A percentile compares a stretch with the other conserved stretches of the same genome.
phyloP scores from a whole-genome alignment of 108 stramenopile species.

The Schizochytrium sp. region DNA sequence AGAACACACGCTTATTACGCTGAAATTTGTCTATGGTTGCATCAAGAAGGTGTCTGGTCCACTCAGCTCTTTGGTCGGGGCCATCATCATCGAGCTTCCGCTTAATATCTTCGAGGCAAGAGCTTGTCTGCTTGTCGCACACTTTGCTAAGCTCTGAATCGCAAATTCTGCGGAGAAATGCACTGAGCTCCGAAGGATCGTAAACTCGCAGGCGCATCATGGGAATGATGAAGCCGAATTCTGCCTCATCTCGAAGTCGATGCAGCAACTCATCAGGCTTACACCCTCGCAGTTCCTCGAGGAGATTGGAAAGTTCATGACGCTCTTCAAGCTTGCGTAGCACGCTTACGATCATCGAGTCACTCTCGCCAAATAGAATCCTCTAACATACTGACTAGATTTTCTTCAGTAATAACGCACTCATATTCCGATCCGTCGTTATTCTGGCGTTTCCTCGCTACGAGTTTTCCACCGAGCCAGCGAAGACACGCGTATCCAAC shows the following conservation, averaged over 20 bases:
- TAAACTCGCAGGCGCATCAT: constrained; percentile 28
- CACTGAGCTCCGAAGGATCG: neutral
- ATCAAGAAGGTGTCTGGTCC: constrained; percentile 6
- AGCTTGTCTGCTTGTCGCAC: neutral
- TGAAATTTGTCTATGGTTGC: neutral
- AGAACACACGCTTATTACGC: constrained; percentile 43
- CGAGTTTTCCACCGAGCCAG: constrained; percentile 27
- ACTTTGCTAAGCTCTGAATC: neutral
- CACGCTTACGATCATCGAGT: neutral
- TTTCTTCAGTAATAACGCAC: constrained; percentile 36
- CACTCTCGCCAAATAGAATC: neutral
- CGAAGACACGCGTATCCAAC: constrained; percentile 56
- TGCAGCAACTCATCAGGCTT: constrained; percentile 52
- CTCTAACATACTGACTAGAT: constrained; percentile 13
- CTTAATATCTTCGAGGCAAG: neutral
- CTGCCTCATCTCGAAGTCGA: constrained; percentile 40
- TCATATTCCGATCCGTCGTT: neutral
- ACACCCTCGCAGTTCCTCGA: constrained; percentile 52
- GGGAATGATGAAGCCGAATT: constrained; percentile 56
- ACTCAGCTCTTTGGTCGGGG: neutral
- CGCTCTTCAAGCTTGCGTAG: neutral
- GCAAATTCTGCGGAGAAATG: neutral
- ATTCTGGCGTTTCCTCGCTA: neutral
- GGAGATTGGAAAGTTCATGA: constrained; percentile 4
- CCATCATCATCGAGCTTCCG: constrained; percentile 14